Conservation (phyloP, 2,329 filamentous ascomycete genomes). For the Colletotrichum costaricense region DNA sequence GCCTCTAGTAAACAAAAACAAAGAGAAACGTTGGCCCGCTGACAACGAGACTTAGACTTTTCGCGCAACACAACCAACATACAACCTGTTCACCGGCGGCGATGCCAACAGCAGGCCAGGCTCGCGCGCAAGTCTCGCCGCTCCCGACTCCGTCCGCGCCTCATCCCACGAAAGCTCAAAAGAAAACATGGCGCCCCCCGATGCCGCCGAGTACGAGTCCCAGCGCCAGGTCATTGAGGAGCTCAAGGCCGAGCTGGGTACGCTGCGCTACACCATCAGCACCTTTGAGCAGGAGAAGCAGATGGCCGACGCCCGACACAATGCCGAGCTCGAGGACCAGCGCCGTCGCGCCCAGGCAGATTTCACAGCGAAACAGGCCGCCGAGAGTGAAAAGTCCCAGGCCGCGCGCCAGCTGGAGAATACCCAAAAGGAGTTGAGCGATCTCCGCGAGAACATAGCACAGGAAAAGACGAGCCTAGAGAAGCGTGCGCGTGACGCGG, state of each 20-base stretch:
- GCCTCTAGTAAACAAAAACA: slow-evolving; percentile 36
- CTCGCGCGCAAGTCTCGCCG: slow-evolving; percentile 53
- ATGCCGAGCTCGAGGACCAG: slow-evolving; percentile 84
- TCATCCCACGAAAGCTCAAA: slow-evolving; percentile 69
- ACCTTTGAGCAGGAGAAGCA: slow-evolving; percentile 90
- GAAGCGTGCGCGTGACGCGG: slow-evolving; percentile 74
- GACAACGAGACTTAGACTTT: slow-evolving; percentile 48
- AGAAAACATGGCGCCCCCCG: slow-evolving; percentile 69
- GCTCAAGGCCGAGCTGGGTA: slow-evolving; percentile 89
- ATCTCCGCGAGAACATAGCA: slow-evolving; percentile 61
- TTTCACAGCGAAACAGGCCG: slow-evolving; percentile 73
- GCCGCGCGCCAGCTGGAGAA: slow-evolving; percentile 61
- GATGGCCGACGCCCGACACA: slow-evolving; percentile 80
- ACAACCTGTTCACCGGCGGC: slow-evolving; percentile 69
- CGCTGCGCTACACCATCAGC: slow-evolving; percentile 87
- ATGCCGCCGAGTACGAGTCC: slow-evolving; percentile 69
- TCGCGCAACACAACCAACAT: slow-evolving; percentile 65
- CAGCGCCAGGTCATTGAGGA: slow-evolving; percentile 75
- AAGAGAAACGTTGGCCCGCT: slow-evolving; percentile 16
- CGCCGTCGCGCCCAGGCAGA: slow-evolving; percentile 87
- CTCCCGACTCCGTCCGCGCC: slow-evolving; percentile 54
- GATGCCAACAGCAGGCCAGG: slow-evolving; percentile 51
- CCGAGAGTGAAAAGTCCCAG: slow-evolving; percentile 65
- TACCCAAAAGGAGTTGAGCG: slow-evolving; percentile 62
- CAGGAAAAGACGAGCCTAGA: slow-evolving; percentile 74